phyloP scores from a whole-genome alignment of 2,329 filamentous ascomycete genomes.

The Aphanocladium album region DNA sequence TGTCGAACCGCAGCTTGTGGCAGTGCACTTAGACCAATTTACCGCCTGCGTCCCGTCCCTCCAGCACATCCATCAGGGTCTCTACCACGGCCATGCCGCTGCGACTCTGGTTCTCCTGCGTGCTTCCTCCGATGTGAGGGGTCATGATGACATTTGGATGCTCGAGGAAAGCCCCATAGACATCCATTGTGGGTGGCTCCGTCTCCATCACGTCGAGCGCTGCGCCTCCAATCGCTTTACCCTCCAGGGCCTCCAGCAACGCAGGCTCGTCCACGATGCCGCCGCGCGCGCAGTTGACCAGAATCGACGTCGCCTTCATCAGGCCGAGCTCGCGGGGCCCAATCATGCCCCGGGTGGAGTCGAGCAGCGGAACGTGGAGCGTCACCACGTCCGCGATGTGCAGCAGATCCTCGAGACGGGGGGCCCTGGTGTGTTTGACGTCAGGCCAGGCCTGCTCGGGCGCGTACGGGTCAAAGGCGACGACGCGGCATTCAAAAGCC shows the following conservation, averaged over 20 bases:
- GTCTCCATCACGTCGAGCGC: constrained; percentile 8
- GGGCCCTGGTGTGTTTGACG: too few species aligned
- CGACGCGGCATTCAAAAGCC: constrained; percentile 24
- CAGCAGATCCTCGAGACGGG: too few species aligned
- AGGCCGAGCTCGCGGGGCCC: constrained; percentile 16
- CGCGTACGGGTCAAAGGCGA: constrained; percentile 20
- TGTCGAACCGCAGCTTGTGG: background rate
- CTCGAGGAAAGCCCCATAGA: constrained; percentile 27
- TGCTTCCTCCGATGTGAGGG: constrained; percentile 39
- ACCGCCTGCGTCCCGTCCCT: background rate
- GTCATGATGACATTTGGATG: constrained; percentile 29
- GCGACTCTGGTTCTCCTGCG: constrained; percentile 23
- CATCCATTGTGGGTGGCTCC: constrained; percentile 24
- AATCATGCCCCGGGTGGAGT: constrained; percentile 17
- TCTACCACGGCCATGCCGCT: constrained; percentile 18
- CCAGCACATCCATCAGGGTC: background rate
- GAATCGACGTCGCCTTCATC: constrained; percentile 22
- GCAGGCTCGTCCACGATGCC: constrained; percentile 32
- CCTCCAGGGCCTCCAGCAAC: constrained; percentile 20
- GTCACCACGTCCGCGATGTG: too few species aligned
- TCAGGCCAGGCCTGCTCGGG: too few species aligned
- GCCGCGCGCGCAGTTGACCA: constrained; percentile 28
- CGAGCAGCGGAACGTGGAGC: too few species aligned
- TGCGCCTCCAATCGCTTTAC: too few species aligned
- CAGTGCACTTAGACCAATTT: background rate